Base-by-base conservation (phyloP, 1,284 basidiomycete genomes). In the Serendipita sp. region DNA sequence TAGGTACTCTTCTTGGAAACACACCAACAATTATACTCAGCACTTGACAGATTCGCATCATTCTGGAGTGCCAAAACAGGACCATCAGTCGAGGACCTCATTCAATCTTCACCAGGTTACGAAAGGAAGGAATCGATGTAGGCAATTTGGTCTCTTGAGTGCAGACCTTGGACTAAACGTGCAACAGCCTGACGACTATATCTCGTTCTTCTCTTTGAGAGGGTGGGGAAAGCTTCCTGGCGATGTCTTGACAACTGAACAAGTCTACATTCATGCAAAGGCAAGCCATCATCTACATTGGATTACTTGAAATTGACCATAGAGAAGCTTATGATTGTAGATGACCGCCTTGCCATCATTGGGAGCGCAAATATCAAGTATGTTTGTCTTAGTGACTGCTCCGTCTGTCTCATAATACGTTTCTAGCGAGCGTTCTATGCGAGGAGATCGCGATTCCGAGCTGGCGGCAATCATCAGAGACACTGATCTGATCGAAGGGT, bases 331-430 rank as follows among this genome's bases (percentile, higher is more conserved):
- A 94, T 95, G 77, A 87, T 99, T 62, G 93, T 98, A 8, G 96
- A 99, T 72, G 95, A 99, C 71, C 86, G 93, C 38, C 78, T 96
- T 49, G 94, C 87, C n/a, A 92, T 99, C 67, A 97, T 97, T 68
- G 95, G 95, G n/a, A 96, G 93, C 64, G 95, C 95, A 17, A 99
- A 99, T 72, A 95, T 99, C 78, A 99, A 99, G 53, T 58, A 58
- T 30, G 53, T 58, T 30, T 30, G 32, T 58, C 26, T 17, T 17
- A 6, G 6, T 49, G n/a, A 5, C 45, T 49, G 2, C 45, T 15
- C 8, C 8, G n/a, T 8, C 45, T 10, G 53, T n/a, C 32, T 30
- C 6, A 49, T 15, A 5, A n/a, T 49, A 26, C 12, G 8, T 30
- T 10, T 10, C n/a, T n/a, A 58, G 53, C 71, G 95, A 99, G 73